phyloP scores from a whole-genome alignment of 208 protist species.

The Herpetomonas tarakana region DNA sequence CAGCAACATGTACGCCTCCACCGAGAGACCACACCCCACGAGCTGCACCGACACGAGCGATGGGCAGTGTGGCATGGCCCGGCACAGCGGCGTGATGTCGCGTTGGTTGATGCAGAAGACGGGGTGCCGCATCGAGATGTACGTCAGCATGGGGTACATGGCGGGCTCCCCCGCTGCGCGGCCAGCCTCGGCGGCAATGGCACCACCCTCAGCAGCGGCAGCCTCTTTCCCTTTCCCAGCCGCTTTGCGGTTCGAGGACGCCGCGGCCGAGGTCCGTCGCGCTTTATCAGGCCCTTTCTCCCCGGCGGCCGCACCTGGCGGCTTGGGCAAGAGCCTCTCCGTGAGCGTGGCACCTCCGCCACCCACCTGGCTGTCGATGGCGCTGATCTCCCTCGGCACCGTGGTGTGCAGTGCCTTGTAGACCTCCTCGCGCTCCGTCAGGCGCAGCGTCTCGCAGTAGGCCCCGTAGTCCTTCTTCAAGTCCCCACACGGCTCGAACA shows the following conservation, averaged over 20 bases:
- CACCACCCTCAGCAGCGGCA: not conserved
- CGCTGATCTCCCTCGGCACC: conserved; percentile 12
- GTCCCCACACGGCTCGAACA: conserved; percentile 87
- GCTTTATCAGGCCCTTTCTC: not conserved
- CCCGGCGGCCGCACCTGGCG: not conserved
- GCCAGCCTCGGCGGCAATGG: not conserved
- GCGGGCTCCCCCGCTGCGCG: not conserved
- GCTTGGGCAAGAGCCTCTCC: not conserved
- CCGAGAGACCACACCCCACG: conserved; percentile 73
- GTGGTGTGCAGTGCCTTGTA: conserved; percentile 55
- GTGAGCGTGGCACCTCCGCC: not conserved
- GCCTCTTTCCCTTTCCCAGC: conserved; percentile 4
- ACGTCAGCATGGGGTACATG: conserved; percentile 33
- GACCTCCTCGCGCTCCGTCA: conserved; percentile 84
- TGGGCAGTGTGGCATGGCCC: conserved; percentile 79
- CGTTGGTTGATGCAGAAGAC: conserved; percentile 84
- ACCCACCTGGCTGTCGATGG: not conserved
- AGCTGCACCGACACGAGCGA: conserved; percentile 77
- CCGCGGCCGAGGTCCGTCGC: not conserved
- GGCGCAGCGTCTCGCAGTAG: conserved; percentile 78
- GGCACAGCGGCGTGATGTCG: conserved; percentile 79
- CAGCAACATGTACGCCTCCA: conserved; percentile 77
- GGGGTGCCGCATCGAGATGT: conserved; percentile 61
- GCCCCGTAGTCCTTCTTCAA: conserved; percentile 83
- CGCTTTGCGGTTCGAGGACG: not conserved